These are phyloP conservation scores for Melaleuca alternifolia DNA, from an alignment of 345 rosid genomes.

Conservation along the genomic window DNA sequence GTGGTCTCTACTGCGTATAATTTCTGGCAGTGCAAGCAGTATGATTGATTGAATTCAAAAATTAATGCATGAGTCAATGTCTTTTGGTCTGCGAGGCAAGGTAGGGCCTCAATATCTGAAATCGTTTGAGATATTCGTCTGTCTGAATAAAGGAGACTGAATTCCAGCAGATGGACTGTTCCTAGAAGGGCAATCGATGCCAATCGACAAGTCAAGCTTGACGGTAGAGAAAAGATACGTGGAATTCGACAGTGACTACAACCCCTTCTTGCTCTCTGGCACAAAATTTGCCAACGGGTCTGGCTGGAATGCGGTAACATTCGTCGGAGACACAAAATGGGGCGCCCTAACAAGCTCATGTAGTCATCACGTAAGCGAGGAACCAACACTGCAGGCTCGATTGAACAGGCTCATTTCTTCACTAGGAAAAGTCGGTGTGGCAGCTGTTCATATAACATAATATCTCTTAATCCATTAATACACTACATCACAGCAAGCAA, in stretches of 20 bases:
- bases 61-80: conserved; percentile 48
- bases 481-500: conserved; percentile 66
- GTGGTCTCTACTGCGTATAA: conserved; percentile 42
- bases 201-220: conserved; percentile 56
- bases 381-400: conserved; percentile 51
- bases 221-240: conserved; percentile 47
- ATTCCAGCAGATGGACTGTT: conserved; percentile 63
- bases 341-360: conserved; percentile 65
- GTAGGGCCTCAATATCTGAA: conserved; percentile 37
- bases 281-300: conserved; percentile 40
- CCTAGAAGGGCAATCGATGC: conserved; percentile 28
- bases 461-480: conserved; percentile 34
- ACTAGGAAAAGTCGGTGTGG: conserved; percentile 47
- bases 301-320: conserved; percentile 47
- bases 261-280: conserved; percentile 47
- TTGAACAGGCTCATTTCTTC: conserved; percentile 56
- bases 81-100: conserved; percentile 31
- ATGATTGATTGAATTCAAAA: conserved; percentile 36
- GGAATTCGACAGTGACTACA: conserved; percentile 12
- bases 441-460: conserved; percentile 57
- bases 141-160: conserved; percentile 49
- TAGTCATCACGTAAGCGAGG: conserved; percentile 26
- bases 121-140: conserved; percentile 51
- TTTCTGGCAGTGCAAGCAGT: conserved; percentile 39
- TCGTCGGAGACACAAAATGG: conserved; percentile 67